Conservation (phyloP, 2,329 filamentous ascomycete genomes). For the Hymenoscyphus fraxineus region DNA sequence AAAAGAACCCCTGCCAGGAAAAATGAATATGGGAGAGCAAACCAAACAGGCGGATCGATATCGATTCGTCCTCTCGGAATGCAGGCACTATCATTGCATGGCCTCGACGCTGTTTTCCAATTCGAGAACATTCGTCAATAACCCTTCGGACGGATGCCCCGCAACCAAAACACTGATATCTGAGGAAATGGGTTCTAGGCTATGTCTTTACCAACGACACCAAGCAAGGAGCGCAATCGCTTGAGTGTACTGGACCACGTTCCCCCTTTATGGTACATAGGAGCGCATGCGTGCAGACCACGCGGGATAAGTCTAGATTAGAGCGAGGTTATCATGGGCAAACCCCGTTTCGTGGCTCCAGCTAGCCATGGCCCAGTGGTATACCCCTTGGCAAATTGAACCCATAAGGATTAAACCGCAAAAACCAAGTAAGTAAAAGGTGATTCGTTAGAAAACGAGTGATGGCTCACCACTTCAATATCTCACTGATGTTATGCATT, state of each 20-base stretch:
- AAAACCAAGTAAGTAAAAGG: not conserved
- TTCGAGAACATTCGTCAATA: not conserved
- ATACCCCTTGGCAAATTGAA: not conserved
- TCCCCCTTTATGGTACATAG: not conserved
- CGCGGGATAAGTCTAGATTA: not conserved
- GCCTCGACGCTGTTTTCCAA: not conserved
- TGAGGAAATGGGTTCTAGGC: not conserved
- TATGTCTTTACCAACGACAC: not conserved
- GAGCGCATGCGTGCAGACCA: not conserved
- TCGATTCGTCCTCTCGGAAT: not conserved
- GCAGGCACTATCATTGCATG: not conserved
- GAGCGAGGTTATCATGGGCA: not conserved
- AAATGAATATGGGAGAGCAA: not conserved
- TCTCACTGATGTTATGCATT: not conserved
- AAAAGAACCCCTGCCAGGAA: not conserved
- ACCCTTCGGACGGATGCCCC: not conserved
- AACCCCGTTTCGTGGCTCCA: not conserved
- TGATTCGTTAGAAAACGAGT: not conserved
- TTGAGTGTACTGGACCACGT: not conserved
- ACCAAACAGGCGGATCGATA: not conserved
- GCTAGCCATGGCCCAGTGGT: not conserved
- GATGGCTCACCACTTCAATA: slow-evolving; percentile 1
- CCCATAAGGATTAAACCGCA: not conserved
- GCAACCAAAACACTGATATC: not conserved
- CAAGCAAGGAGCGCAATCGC: not conserved